Base-by-base conservation (phyloP, 2,329 filamentous ascomycete species). In the Achaetomium macrosporum region DNA sequence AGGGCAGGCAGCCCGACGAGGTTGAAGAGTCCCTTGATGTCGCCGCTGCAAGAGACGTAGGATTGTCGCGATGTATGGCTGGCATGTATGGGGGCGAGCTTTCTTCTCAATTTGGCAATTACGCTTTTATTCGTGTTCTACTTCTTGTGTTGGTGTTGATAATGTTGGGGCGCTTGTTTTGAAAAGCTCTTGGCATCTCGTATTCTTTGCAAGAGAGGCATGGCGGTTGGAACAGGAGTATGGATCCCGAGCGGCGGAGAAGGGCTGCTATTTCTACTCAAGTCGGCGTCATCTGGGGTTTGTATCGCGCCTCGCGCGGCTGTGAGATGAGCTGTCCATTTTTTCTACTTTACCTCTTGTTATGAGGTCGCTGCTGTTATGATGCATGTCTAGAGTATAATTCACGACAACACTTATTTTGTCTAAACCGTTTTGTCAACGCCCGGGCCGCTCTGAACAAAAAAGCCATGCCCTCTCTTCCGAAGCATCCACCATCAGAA, bases 1-100 rank as follows among this genome's bases (percentile, higher is more conserved):
- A 72, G 79, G 51, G 73, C 77, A 15, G 74, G 71, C 17, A 83
- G 80, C 61, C 80, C 79, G 9, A 83, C 81, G 10, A 72, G 81
- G 61, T 60, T 76, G 57, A 84, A 83, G 65, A 83, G 79, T 56
- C 78, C 80, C 1, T 64, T 81, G 43, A 76, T 79, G 72, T 69
- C 72, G 42, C 73, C 78, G 15, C 56, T 80, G 49, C 65, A 73
- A 56, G 75, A 67, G 49, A 61, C 65, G 41, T 68, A 59, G 60
- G 42, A 16, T 29, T 49, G 48, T 52, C 35, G 30, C 31, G 31
- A 15, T 49, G 41, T 9, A 13, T 10, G 35, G 45, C n/a, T n/a
- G 44, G 30, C 15, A 16, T 29, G 29, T 25, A 11, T 36, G 36
- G 30, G 45, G 13, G 9, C 20, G 16, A 16, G 25, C 13, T 16